Conservation (phyloP, 306 rosid species). For the Begonia loranthoides region DNA sequence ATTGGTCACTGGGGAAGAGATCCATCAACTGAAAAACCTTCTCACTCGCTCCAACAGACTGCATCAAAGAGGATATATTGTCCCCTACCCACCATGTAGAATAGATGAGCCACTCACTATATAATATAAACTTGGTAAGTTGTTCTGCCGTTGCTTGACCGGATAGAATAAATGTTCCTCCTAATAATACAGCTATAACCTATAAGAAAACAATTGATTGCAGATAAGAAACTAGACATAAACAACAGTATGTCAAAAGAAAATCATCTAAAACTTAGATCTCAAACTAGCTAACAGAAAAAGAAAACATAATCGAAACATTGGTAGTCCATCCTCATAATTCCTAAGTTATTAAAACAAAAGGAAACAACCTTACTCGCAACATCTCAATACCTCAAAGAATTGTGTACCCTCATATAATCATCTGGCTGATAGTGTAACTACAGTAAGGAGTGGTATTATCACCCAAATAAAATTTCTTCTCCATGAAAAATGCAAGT, state of each 20-base stretch:
- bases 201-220: constrained; percentile 16
- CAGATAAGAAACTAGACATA: too few species aligned
- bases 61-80: constrained; percentile 84
- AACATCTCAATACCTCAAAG: too few species aligned
- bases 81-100: constrained; percentile 99
- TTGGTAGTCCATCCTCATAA: too few species aligned
- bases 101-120: constrained; percentile 89
- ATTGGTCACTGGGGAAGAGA: constrained; percentile 78
- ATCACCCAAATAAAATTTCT: too few species aligned
- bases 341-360: too few species aligned
- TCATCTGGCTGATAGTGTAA: too few species aligned
- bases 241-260: neutral
- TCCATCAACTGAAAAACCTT: constrained; percentile 93
- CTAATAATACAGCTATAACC: constrained; percentile 76
- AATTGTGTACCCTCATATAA: too few species aligned
- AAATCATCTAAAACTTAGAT: neutral
- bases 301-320: too few species aligned
- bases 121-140: constrained; percentile 84
- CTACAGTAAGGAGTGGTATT: too few species aligned
- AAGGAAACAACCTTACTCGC: too few species aligned
- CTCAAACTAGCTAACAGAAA: neutral
- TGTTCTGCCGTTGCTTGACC: constrained; percentile 86
- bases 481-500: too few species aligned
- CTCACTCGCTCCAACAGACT: constrained; percentile 96
- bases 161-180: constrained; percentile 80